A percentile compares a stretch with the other conserved stretches of the same genome.
phyloP scores from a whole-genome alignment of 768 basidiomycete genomes.

The Lactarius quietus region DNA sequence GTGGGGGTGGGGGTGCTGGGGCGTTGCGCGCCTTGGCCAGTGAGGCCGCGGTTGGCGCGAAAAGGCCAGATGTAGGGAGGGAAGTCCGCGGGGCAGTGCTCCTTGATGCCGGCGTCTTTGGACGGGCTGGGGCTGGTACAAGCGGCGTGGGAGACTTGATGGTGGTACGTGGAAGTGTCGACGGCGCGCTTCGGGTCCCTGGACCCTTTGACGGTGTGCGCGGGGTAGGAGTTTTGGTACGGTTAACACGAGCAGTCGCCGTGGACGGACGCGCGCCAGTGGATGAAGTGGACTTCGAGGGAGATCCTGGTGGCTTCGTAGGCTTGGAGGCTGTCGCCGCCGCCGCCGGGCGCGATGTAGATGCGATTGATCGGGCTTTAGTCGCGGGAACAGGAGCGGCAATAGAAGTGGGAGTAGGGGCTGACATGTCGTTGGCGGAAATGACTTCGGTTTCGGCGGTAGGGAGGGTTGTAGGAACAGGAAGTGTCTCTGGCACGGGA shows the following conservation, averaged over 20 bases:
- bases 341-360: constrained; percentile 7
- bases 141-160: constrained; percentile 37
- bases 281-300: constrained; percentile 31
- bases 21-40: constrained; percentile 65
- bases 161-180: constrained; percentile 27
- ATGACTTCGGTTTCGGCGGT: background rate
- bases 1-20: constrained; percentile 48
- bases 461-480: background rate
- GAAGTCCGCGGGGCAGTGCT: constrained; percentile 5
- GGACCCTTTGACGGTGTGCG: constrained; percentile 26
- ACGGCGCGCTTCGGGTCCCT: constrained; percentile 24
- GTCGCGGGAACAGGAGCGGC: constrained; percentile 2
- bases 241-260: constrained; percentile 18
- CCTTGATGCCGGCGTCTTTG: constrained; percentile 29
- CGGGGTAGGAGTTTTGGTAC: constrained; percentile 24
- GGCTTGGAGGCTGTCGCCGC: background rate
- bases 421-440: background rate
- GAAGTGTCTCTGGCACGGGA: background rate
- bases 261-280: constrained; percentile 19
- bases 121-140: constrained; percentile 26
- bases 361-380: constrained; percentile 21
- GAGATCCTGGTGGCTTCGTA: constrained; percentile 22
- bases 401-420: constrained; percentile 27
- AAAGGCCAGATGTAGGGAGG: constrained; percentile 57
- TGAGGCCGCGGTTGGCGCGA: constrained; percentile 81